Conservation (phyloP, 345 rosid species). For the Combretum micranthum region DNA sequence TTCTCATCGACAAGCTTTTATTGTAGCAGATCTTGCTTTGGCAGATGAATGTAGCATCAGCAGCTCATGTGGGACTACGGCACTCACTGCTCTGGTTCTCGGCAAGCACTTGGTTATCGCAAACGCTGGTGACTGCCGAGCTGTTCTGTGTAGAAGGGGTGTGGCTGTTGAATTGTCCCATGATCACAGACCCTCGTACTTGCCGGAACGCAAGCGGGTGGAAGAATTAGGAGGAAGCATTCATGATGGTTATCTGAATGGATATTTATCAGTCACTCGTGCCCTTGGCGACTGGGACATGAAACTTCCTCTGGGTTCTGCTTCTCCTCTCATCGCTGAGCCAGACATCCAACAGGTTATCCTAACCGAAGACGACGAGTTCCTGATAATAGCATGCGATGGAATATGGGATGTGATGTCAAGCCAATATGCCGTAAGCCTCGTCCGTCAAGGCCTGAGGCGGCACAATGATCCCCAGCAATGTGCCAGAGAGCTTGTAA, state of each 20-base stretch:
- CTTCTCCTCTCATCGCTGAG: slow-evolving; percentile 10
- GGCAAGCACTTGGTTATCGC: slow-evolving; percentile 10
- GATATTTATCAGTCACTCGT: slow-evolving; percentile 5
- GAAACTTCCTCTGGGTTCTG: slow-evolving; percentile 5
- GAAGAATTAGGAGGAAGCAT: slow-evolving; percentile 8
- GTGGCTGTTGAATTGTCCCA: slow-evolving; percentile 11
- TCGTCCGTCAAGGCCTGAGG: slow-evolving; percentile 5
- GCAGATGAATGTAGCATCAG: slow-evolving; percentile 7
- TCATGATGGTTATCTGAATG: slow-evolving; percentile 7
- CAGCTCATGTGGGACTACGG: slow-evolving; percentile 12
- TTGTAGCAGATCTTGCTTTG: slow-evolving; percentile 7
- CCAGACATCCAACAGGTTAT: slow-evolving; percentile 2
- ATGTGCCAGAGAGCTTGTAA: slow-evolving; percentile 7
- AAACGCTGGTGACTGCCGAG: slow-evolving; percentile 12
- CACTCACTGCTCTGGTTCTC: slow-evolving; percentile 7
- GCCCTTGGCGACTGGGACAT: slow-evolving; percentile 15
- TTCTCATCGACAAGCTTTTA: slow-evolving; percentile 9
- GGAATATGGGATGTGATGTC: slow-evolving; percentile 14
- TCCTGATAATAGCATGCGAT: slow-evolving; percentile 8
- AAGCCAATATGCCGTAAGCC: slow-evolving; percentile 8
- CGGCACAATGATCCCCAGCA: slow-evolving; percentile 9
- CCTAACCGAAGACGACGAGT: slow-evolving; percentile 8
- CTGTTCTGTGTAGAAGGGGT: slow-evolving; percentile 8
- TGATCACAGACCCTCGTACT: slow-evolving; percentile 9
- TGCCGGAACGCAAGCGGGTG: slow-evolving; percentile 7